Evolutionary conservation across 495 filamentous ascomycete species (phyloP), one percentile per base, ranked within the genome.

Genomic region (Daldinia caldariorum): DNA sequence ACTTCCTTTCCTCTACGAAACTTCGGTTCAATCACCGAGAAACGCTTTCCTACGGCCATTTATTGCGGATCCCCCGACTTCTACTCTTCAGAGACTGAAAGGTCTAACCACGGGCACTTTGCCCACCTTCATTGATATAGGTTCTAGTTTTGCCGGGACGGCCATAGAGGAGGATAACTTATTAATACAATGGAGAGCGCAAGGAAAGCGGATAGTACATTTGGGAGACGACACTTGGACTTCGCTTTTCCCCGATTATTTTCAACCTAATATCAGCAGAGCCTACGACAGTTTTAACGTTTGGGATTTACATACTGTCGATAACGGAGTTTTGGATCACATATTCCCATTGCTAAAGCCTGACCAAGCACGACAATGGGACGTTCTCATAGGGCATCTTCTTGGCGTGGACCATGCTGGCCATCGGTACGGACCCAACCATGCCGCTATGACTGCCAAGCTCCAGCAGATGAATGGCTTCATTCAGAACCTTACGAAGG

Each of bases 141-240:
- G 95, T 3, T 96, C 92, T 22, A 98, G 94, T 79, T 99, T 99
- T 76, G 92, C 94, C 6, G 95, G 95, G 6, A 96, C 92, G 16
- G 92, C 93, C n/a, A 97, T 99, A 74, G 93, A 97, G 58, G 95
- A 99, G 80, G 95, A 99, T 76, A 99, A 98, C 70, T 73, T 99
- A 45, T 83, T 99, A 31, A 90, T 89, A 72, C 95, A 98, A 76
- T 77, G 97, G 70, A 88, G 87, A 62, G 82, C 88, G 56, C 89
- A 90, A 13, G 93, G 93, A 10, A 96, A 93, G 83, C 90, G 85
- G 65, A 85, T 98, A 54, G 96, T 94, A 29, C 97, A 98, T 73
- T 84, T 98, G 43, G 95, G 95, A 10, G 95, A 99, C 74, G 94
- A 99, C 78, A 99, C 95, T 7, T 99, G 95, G 95, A 91, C 92